These are phyloP conservation scores for Metschnikowia dekortorum DNA, from an alignment of 805 yeast species.

Conservation along the genomic window DNA sequence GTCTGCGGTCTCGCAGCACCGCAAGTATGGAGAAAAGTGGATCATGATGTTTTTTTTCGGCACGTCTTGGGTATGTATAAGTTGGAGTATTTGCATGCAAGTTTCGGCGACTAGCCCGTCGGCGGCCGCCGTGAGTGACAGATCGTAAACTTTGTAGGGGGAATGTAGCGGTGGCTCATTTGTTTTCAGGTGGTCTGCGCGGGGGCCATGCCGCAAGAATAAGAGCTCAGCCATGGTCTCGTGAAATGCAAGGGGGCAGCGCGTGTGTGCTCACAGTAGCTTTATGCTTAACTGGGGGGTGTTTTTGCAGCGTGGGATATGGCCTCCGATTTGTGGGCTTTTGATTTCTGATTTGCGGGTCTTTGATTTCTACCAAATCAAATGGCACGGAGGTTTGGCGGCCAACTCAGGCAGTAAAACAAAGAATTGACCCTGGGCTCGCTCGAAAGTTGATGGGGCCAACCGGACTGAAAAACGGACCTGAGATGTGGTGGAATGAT, in stretches of 20 bases:
- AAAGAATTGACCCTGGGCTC: no score
- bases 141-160: slow-evolving; percentile 33
- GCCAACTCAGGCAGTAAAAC: no score
- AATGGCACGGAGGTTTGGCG: no score
- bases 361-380: no score
- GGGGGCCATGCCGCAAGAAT: slow-evolving; percentile 41
- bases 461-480: no score
- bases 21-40: slow-evolving; percentile 40
- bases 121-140: slow-evolving; percentile 31
- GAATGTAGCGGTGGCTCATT: slow-evolving; percentile 25
- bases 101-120: slow-evolving; percentile 23
- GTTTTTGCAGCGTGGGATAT: no score
- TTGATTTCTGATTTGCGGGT: no score
- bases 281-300: no score
- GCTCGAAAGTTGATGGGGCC: no score
- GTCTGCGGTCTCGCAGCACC: slow-evolving; percentile 44
- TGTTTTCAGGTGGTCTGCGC: slow-evolving; percentile 35
- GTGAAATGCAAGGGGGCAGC: neutral
- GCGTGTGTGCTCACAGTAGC: no score
- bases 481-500: no score
- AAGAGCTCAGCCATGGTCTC: slow-evolving; percentile 35
- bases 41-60: slow-evolving; percentile 22
- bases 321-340: no score
- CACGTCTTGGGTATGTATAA: slow-evolving; percentile 17
- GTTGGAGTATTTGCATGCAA: slow-evolving; percentile 19